Conservation (phyloP, 805 yeast genomes). For the Cyberlindnera suaveolens region DNA sequence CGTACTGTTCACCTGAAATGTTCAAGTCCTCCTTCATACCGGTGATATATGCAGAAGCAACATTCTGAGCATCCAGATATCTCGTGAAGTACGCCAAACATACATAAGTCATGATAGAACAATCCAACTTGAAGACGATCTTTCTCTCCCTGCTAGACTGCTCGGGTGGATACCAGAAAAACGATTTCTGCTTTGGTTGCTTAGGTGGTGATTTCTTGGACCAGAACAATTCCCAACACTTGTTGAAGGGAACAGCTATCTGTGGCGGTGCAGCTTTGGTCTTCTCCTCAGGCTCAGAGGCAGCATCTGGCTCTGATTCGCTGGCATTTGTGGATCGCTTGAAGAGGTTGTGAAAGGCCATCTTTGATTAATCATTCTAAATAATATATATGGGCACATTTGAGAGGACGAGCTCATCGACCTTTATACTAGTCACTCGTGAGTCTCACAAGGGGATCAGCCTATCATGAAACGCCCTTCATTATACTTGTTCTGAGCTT, state of each 20-base stretch:
- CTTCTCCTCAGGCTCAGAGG: too few relatives aligned
- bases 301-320: too few relatives aligned
- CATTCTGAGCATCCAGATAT: constrained; percentile 13
- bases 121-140: constrained; percentile 15
- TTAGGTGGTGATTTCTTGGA: neutral
- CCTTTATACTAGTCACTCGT: too few relatives aligned
- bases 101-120: constrained; percentile 12
- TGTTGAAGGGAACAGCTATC: neutral
- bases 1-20: constrained; percentile 38
- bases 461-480: too few relatives aligned
- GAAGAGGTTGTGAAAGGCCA: too few relatives aligned
- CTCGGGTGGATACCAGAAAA: constrained; percentile 4
- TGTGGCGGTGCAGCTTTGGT: too few relatives aligned
- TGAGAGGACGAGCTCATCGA: too few relatives aligned
- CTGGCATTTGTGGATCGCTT: too few relatives aligned
- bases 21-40: constrained; percentile 48
- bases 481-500: too few relatives aligned
- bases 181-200: neutral
- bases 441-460: too few relatives aligned
- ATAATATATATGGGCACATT: too few relatives aligned
- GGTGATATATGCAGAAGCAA: constrained; percentile 49
- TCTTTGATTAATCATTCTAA: too few relatives aligned
- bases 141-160: constrained; percentile 11
- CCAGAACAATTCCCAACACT: neutral
- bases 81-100: constrained; percentile 16